Percentiles rank a stretch among this genome's conserved stretches.
Evolutionary conservation across 2,329 filamentous ascomycete species (phyloP).

Genomic region (Colletotrichum abscissum): DNA sequence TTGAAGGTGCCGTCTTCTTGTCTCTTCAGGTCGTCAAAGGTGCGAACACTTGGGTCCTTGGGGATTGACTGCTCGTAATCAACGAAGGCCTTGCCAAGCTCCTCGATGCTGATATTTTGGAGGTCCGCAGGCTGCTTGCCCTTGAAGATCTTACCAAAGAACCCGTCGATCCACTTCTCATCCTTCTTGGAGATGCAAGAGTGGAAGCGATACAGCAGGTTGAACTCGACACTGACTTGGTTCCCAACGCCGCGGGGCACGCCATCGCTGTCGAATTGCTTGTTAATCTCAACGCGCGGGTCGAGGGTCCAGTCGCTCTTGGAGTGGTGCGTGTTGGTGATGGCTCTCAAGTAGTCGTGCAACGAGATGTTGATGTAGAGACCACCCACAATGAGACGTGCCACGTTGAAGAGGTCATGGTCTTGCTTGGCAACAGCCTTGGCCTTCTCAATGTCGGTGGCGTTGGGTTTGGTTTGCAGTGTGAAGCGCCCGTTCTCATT

Average conservation of each 20-base stretch:
- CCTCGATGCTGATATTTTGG: slow-evolving; percentile 46
- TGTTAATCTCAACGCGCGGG: slow-evolving; percentile 68
- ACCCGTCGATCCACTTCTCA: slow-evolving; percentile 69
- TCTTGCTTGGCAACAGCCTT: slow-evolving; percentile 75
- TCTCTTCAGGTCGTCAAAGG: slow-evolving; percentile 60
- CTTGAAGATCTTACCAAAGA: slow-evolving; percentile 60
- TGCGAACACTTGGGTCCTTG: slow-evolving; percentile 57
- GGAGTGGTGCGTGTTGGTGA: slow-evolving; percentile 69
- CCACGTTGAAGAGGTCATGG: slow-evolving; percentile 83
- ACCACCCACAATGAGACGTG: slow-evolving; percentile 77
- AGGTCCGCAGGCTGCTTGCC: slow-evolving; percentile 44
- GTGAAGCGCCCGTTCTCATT: slow-evolving; percentile 86
- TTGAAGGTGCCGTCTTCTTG: slow-evolving; percentile 62
- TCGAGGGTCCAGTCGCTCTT: slow-evolving; percentile 72
- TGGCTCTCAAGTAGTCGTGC: slow-evolving; percentile 70
- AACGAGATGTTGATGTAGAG: slow-evolving; percentile 82
- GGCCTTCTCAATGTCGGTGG: slow-evolving; percentile 56
- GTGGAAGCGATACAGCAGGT: slow-evolving; percentile 75
- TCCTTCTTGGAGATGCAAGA: slow-evolving; percentile 69
- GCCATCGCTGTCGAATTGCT: slow-evolving; percentile 55
- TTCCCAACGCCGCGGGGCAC: slow-evolving; percentile 70
- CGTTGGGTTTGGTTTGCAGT: slow-evolving; percentile 58
- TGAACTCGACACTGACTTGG: slow-evolving; percentile 76
- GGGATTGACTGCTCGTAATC: slow-evolving; percentile 52
- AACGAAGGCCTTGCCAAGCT: slow-evolving; percentile 45